phyloP scores from a whole-genome alignment of 208 protist species.

The Trypanosoma boissoni region DNA sequence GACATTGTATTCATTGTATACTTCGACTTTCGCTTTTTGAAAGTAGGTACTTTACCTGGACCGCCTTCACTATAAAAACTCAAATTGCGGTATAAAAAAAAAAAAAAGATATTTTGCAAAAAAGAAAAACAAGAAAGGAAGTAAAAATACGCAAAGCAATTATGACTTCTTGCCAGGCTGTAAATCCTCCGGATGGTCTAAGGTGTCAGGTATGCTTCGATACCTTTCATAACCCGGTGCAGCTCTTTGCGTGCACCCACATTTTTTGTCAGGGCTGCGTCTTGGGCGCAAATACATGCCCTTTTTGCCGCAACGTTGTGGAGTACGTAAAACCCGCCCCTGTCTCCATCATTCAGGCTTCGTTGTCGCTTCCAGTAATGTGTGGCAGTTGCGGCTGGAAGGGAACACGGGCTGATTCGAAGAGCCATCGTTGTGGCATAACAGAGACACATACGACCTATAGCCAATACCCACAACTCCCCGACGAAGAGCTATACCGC shows the following conservation, averaged over 20 bases:
- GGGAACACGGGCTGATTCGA: conserved; percentile 45
- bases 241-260: conserved; percentile 66
- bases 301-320: conserved; percentile 36
- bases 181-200: conserved; percentile 37
- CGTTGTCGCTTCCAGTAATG: conserved; percentile 44
- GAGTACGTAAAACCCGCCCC: conserved; percentile 30
- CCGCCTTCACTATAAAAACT: too few species aligned
- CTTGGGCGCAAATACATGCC: conserved; percentile 31
- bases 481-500: conserved; percentile 37
- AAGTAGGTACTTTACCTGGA: too few species aligned
- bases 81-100: background rate
- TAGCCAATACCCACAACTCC: conserved; percentile 34
- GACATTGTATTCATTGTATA: too few species aligned
- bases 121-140: too few species aligned
- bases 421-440: conserved; percentile 50
- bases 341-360: conserved; percentile 29
- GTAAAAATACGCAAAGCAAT: too few species aligned
- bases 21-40: too few species aligned
- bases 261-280: conserved; percentile 72
- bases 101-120: background rate
- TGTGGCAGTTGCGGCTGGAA: conserved; percentile 76
- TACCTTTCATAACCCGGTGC: conserved; percentile 55
- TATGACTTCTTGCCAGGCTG: conserved; percentile 43
- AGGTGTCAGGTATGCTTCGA: conserved; percentile 75
- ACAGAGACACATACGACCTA: conserved; percentile 48